Percentiles rank a stretch among this genome's conserved stretches.
These are phyloP conservation scores for Colletotrichum echinochloae DNA, from an alignment of 2,329 filamentous ascomycete species.

Conservation along the genomic window DNA sequence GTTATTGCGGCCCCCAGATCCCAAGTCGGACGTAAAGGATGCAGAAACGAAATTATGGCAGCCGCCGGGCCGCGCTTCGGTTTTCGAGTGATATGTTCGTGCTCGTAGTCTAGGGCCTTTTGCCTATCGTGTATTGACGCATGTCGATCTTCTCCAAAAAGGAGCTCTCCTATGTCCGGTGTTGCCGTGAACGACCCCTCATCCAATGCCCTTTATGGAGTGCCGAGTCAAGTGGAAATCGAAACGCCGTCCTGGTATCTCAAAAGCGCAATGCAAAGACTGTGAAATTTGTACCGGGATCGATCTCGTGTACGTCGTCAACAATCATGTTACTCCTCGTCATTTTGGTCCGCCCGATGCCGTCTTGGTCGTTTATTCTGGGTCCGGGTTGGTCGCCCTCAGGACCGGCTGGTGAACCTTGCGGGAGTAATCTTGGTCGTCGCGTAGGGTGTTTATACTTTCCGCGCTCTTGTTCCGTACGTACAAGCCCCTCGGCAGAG, in stretches of 20 bases:
- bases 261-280: conserved; percentile 41
- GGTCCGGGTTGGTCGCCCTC: conserved; percentile 73
- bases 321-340: conserved; percentile 26
- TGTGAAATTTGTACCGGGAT: conserved; percentile 31
- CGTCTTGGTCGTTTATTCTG: conserved; percentile 45
- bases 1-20: not conserved
- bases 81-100: conserved; percentile 28
- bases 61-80: not conserved
- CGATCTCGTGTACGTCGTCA: conserved; percentile 43
- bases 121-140: conserved; percentile 17
- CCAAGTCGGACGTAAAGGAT: not conserved
- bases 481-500: conserved; percentile 69
- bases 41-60: conserved; percentile 27
- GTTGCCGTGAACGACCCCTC: conserved; percentile 1
- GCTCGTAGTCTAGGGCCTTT: conserved; percentile 13
- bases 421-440: conserved; percentile 75
- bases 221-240: conserved; percentile 26
- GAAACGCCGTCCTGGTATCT: conserved; percentile 45
- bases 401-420: conserved; percentile 69
- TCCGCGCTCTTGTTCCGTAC: conserved; percentile 70
- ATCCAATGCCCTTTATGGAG: conserved; percentile 26
- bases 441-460: conserved; percentile 72
- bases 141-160: conserved; percentile 9
- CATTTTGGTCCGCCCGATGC: conserved; percentile 21
- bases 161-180: not conserved